Percentiles rank a stretch among this genome's conserved stretches.
Conservation (phyloP, 2,329 filamentous ascomycete genomes). For the Sporothrix euskadiensis region DNA sequence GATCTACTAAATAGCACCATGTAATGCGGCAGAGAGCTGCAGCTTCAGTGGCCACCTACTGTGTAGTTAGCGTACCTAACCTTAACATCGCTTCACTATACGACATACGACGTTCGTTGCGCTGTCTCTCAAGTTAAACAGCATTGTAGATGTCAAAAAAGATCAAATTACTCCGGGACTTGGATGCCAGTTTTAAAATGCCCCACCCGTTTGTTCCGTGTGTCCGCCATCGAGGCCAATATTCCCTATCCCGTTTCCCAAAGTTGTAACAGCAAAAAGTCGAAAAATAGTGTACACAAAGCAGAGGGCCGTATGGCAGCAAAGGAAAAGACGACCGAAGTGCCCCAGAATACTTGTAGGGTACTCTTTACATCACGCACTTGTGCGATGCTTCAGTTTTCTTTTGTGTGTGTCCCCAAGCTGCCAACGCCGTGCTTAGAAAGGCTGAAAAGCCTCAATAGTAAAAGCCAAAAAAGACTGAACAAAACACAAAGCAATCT, state of each 20-base stretch:
- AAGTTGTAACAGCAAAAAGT: not conserved
- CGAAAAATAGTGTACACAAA: constrained; percentile 22
- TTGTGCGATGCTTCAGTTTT: not conserved
- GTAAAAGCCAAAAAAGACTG: not conserved
- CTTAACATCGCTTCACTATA: not conserved
- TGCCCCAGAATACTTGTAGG: not conserved
- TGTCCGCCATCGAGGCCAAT: not conserved
- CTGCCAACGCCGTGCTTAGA: not conserved
- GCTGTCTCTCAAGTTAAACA: not conserved
- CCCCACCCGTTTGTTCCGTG: not conserved
- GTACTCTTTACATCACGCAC: not conserved
- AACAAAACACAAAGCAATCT: not conserved
- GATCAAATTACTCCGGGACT: constrained; percentile 25
- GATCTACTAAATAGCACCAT: not conserved
- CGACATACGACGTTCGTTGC: not conserved
- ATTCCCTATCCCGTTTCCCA: not conserved
- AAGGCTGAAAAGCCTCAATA: not conserved
- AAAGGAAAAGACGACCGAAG: not conserved
- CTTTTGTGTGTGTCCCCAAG: not conserved
- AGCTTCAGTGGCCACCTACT: not conserved
- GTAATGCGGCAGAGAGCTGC: no score
- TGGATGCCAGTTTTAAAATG: constrained; percentile 16
- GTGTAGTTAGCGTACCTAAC: not conserved
- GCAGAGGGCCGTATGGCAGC: not conserved
- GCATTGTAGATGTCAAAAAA: not conserved